Evolutionary conservation across 1,284 basidiomycete genomes (phyloP).

Genomic region (Bjerkandera adusta): DNA sequence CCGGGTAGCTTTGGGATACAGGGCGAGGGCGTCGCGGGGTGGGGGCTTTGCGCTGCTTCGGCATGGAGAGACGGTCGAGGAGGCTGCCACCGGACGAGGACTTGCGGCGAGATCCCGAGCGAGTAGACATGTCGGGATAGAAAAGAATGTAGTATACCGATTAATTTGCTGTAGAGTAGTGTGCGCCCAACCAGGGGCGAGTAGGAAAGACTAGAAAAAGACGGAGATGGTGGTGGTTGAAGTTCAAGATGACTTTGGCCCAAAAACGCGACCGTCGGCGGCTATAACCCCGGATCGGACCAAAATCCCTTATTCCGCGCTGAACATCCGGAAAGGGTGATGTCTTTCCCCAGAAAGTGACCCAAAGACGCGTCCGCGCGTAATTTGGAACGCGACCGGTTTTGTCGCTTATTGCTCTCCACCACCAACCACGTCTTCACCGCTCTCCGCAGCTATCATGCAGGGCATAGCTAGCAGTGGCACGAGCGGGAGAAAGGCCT

Average conservation of each 20-base stretch:
- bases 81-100: background rate
- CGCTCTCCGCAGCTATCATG: too few relatives aligned
- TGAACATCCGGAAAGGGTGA: background rate
- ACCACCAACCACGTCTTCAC: too few relatives aligned
- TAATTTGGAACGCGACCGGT: too few relatives aligned
- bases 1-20: background rate
- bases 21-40: too few relatives aligned
- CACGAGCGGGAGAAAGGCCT: conserved; percentile 6
- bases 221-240: background rate
- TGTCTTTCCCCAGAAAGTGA: background rate
- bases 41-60: background rate
- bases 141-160: conserved; percentile 2
- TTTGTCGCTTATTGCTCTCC: background rate
- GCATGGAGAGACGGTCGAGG: too few relatives aligned
- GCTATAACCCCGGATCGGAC: too few relatives aligned
- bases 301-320: too few relatives aligned
- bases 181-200: conserved; percentile 9
- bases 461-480: too few relatives aligned
- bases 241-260: too few relatives aligned
- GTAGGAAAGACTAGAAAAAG: background rate
- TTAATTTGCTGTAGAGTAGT: conserved; percentile 3
- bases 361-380: conserved; percentile 5
- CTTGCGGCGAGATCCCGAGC: background rate
- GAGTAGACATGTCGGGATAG: background rate
- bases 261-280: too few relatives aligned